phyloP scores from a whole-genome alignment of 306 rosid genomes.

The Vicia villosa region DNA sequence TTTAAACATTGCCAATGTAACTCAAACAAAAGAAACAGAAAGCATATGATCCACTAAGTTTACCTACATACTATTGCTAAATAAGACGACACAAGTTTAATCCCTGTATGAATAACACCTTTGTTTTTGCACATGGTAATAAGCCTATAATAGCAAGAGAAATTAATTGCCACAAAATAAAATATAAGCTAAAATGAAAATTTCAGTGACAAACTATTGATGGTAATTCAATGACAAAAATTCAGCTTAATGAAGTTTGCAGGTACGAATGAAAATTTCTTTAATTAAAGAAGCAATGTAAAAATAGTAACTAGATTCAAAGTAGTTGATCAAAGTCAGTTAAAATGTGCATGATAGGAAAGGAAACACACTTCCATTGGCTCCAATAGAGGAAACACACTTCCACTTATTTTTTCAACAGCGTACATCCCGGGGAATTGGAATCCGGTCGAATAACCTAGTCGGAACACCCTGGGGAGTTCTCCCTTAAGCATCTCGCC shows the following conservation, averaged over 20 bases:
- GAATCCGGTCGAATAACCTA: no score
- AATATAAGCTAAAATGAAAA: background rate
- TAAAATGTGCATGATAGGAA: slow-evolving; percentile 5
- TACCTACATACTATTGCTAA: background rate
- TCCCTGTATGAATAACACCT: background rate
- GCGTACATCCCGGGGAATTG: no score
- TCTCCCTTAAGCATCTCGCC: no score
- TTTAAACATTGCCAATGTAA: slow-evolving; percentile 7
- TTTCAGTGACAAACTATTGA: background rate
- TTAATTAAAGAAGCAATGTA: background rate
- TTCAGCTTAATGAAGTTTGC: slow-evolving; percentile 1
- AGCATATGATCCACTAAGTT: background rate
- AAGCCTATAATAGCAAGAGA: background rate
- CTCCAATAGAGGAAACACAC: no score
- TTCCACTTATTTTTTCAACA: background rate
- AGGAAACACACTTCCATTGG: background rate
- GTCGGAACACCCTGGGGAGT: no score
- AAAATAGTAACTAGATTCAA: background rate
- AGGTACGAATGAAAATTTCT: background rate
- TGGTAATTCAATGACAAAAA: slow-evolving; percentile 6
- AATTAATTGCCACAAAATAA: background rate
- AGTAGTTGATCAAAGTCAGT: slow-evolving; percentile 16
- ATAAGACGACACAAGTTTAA: background rate
- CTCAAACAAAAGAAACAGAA: slow-evolving; percentile 18
- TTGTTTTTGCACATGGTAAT: background rate